These are phyloP conservation scores for Elongisporangium anandrum DNA, from an alignment of 352 stramenopile species.

Conservation along the genomic window DNA sequence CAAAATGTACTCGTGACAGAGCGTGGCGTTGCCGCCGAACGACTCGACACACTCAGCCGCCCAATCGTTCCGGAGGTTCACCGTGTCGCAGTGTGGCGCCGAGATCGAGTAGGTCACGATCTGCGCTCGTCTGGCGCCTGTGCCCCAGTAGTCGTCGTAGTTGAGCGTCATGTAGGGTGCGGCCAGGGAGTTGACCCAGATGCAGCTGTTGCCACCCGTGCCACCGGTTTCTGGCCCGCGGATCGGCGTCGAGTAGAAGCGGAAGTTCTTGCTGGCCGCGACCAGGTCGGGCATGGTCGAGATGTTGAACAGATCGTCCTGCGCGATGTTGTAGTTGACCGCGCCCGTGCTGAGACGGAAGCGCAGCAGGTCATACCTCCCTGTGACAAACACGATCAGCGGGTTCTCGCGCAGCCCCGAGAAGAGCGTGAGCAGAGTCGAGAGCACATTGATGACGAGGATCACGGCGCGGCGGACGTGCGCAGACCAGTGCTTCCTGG, in stretches of 20 bases:
- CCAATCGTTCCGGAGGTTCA: slow-evolving; percentile 14
- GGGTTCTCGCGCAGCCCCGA: slow-evolving; percentile 26
- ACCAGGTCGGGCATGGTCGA: neutral
- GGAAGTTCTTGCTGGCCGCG: neutral
- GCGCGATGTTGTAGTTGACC: neutral
- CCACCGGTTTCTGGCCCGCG: neutral
- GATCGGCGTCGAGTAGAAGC: neutral
- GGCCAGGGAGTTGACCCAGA: neutral
- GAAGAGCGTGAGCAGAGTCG: slow-evolving; percentile 22
- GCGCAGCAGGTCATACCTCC: slow-evolving; percentile 14
- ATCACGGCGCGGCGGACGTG: slow-evolving; percentile 7
- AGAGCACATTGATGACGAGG: slow-evolving; percentile 12
- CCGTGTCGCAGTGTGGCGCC: slow-evolving; percentile 17
- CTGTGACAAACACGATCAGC: slow-evolving; percentile 10
- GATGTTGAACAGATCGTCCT: neutral
- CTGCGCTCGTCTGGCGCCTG: slow-evolving; percentile 12
- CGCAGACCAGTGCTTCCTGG: neutral
- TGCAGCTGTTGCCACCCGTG: neutral
- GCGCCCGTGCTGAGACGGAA: neutral
- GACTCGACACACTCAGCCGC: slow-evolving; percentile 3
- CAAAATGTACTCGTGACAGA: slow-evolving; percentile 14
- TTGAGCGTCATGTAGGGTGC: slow-evolving; percentile 16
- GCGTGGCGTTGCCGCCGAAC: slow-evolving; percentile 8
- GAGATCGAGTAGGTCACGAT: slow-evolving; percentile 41
- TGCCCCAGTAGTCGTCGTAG: slow-evolving; percentile 27